These are phyloP conservation scores for Phaeophleospora eucalypticola DNA, from an alignment of 2,329 filamentous ascomycete genomes.

Conservation along the genomic window DNA sequence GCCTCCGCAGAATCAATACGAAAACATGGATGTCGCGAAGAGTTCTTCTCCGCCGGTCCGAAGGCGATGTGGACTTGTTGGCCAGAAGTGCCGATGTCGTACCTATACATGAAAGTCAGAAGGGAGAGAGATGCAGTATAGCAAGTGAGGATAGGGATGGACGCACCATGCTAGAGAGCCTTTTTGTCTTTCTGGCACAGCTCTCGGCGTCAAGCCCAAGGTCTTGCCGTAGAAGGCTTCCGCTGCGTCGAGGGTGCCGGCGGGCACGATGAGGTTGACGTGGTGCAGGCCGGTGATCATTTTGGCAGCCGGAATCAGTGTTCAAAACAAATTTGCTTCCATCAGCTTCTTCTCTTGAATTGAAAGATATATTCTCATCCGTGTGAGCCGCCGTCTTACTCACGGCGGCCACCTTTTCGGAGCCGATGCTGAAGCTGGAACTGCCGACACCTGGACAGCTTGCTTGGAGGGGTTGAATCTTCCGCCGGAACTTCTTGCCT, in stretches of 20 bases:
- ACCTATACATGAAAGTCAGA: slow-evolving; percentile 37
- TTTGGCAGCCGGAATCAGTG: background rate
- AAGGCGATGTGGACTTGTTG: slow-evolving; percentile 53
- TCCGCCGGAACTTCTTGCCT: background rate
- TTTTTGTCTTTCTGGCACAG: slow-evolving; percentile 52
- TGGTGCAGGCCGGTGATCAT: slow-evolving; percentile 56
- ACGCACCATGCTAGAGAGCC: slow-evolving; percentile 52
- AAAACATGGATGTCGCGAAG: slow-evolving; percentile 58
- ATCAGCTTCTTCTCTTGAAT: no score
- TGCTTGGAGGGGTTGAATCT: background rate
- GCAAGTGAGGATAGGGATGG: no score
- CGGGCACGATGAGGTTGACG: slow-evolving; percentile 57
- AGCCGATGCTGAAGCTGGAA: background rate
- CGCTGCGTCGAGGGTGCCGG: slow-evolving; percentile 49
- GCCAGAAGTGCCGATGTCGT: slow-evolving; percentile 53
- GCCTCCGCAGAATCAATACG: slow-evolving; percentile 46
- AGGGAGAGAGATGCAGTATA: no score
- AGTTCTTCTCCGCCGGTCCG: slow-evolving; percentile 42
- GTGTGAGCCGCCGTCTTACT: no score
- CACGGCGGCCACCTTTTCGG: no score
- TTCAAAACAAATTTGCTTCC: no score
- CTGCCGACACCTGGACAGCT: background rate
- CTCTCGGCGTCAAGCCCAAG: slow-evolving; percentile 50
- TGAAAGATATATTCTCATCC: no score
- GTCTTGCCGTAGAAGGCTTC: slow-evolving; percentile 54